Evolutionary conservation across 2,329 filamentous ascomycete species (phyloP), one percentile per base, ranked within the genome.

Genomic region (Hymenoscyphus repandus): DNA sequence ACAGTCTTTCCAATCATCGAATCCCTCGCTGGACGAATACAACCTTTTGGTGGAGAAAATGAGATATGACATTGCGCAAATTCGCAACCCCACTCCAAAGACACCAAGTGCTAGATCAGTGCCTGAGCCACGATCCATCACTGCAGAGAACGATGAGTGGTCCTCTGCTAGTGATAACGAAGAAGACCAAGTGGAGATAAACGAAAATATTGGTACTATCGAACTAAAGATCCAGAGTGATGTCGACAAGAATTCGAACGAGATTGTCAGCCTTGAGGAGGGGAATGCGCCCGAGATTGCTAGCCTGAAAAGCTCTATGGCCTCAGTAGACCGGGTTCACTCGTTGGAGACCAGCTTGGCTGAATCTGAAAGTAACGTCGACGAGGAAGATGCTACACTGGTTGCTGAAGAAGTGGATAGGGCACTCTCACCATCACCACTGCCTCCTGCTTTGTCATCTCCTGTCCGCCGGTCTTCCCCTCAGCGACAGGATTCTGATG

Each of bases 11-110:
- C 47, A 50, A 27, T 45, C 34, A 5, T 47, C 22, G 9, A 47
- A 41, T n/a, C 33, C 47, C 20, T 51, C 50, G 56, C 34, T 60
- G 54, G 50, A 62, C 18, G 64, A 66, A 46, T 66, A 68, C 48
- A 53, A 44, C 31, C 52, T 52, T 6, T 42, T 67, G 7, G 52
- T 67, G 18, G 59, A 64, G 18, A 61, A 63, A 15, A 60, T 67
- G 55, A 58, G 52, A 40, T 47, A 45, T 15, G 62, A 66, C 15
- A 56, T 68, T 6, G 54, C 55, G 17, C 56, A 60, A 38, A 58
- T 68, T 47, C 58, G 58, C 7, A 66, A 62, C 22, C 54, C 55
- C 12, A 52, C 56, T 20, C 20, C 30, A 4, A 47, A 39, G 36
- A 36, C 15, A 12, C 48, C 39, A 6, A 45, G 45, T n/a, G 12